Evolutionary conservation across 768 basidiomycete species (phyloP), one percentile per base, ranked within the genome.

Genomic region (Suillus hirtellus): DNA sequence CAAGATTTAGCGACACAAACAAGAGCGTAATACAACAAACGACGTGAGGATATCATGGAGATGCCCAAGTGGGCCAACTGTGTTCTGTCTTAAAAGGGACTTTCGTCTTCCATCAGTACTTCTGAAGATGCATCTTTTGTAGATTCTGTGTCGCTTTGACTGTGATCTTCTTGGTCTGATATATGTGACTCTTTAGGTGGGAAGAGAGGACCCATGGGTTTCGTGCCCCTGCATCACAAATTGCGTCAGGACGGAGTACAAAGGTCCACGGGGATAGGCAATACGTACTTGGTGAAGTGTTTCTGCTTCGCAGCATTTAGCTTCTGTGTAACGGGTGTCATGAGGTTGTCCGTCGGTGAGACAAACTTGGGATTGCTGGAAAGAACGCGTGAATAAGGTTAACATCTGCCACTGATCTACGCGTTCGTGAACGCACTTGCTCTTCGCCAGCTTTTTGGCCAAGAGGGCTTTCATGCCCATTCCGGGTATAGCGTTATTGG

Each of bases 281-380:
- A 31, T 38, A 80, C 89, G 43, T 67, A 96, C 96, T 94, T 97
- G 63, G 76, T 80, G 73, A 97, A 99, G 71, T 93, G 94, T 77
- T 94, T 93, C 83, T 96, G 95, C 84, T 87, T 96, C 3, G 90
- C 90, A 19, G 91, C 92, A 58, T 82, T 90, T 60, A 99, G 84
- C 76, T 98, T 99, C 77, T 95, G 90, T 7, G 95, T 92, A 73
- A 87, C 88, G 3, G 96, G 96, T 2, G 95, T 96, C 83, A 98
- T 87, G 76, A 99, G 82, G 73, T 91, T 93, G 76, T 99, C 96
- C 10, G 96, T 97, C 2, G 96, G 96, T 19, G 96, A 98, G 70
- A 96, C 81, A 72, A 86, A 94, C 40, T 86, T 86, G 24, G 93
- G 90, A 75, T 97, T 97, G 74, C 94, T 95, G 73, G 37, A 17